Conservation (phyloP, 1,139 yeast species). For the Hyphopichia buzzinii region DNA sequence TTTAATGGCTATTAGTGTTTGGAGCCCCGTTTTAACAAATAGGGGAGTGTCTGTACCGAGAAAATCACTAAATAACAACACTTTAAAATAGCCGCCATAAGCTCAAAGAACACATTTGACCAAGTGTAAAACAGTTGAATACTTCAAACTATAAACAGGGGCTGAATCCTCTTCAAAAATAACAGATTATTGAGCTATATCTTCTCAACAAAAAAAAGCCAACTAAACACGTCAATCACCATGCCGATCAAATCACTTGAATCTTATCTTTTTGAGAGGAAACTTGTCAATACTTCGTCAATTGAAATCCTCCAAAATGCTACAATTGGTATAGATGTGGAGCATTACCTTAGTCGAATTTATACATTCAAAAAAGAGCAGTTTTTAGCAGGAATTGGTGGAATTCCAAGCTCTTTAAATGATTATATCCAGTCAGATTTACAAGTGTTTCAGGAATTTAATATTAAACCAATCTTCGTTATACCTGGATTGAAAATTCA, state of each 20-base stretch:
- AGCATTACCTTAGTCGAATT: conserved; percentile 67
- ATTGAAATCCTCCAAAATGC: conserved; percentile 67
- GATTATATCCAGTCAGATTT: conserved; percentile 62
- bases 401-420: conserved; percentile 67
- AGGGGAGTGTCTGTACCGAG: too few species aligned
- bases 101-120: too few species aligned
- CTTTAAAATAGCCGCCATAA: too few species aligned
- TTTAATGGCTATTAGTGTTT: too few species aligned
- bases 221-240: not conserved
- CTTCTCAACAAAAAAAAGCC: not conserved
- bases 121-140: too few species aligned
- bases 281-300: conserved; percentile 60
- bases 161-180: too few species aligned
- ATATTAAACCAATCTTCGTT: conserved; percentile 75
- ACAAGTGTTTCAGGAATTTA: conserved; percentile 54
- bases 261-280: conserved; percentile 66
- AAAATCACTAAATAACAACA: too few species aligned
- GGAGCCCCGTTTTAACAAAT: too few species aligned
- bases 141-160: too few species aligned
- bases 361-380: conserved; percentile 68
- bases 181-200: too few species aligned
- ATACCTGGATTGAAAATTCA: conserved; percentile 56
- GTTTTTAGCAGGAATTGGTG: conserved; percentile 76
- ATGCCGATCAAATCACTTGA: conserved; percentile 71
- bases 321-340: conserved; percentile 81